These are phyloP conservation scores for Fusarium beomiforme DNA, from an alignment of 2,329 filamentous ascomycete genomes.

Conservation along the genomic window DNA sequence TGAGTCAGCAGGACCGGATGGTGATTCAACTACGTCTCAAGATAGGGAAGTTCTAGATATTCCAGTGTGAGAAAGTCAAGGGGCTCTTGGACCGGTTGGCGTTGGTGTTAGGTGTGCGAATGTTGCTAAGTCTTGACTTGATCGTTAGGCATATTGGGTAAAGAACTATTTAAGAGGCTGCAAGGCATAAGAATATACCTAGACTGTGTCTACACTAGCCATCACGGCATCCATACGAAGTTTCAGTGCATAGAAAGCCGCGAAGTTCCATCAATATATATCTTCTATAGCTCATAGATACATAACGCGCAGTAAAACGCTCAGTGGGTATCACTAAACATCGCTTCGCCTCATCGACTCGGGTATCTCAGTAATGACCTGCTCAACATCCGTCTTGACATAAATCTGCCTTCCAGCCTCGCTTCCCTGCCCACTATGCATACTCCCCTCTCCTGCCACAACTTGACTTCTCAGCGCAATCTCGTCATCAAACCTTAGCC, in stretches of 20 bases:
- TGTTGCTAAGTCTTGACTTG: background rate
- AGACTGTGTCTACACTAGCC: too few relatives aligned
- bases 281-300: too few relatives aligned
- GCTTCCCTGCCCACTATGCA: background rate
- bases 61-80: rapidly evolving
- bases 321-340: background rate
- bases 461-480: slow-evolving; percentile 8
- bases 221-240: too few relatives aligned
- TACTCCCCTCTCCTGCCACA: slow-evolving; percentile 3
- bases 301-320: background rate
- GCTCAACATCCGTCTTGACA: slow-evolving; percentile 19
- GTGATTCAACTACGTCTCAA: background rate
- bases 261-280: too few relatives aligned
- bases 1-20: background rate
- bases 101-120: background rate
- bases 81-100: background rate
- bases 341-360: background rate
- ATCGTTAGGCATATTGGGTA: too few relatives aligned
- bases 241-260: too few relatives aligned
- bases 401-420: slow-evolving; percentile 1
- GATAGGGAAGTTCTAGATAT: rapidly evolving
- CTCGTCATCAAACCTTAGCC: slow-evolving; percentile 1
- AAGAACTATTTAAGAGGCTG: too few relatives aligned
- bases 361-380: background rate
- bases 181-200: too few relatives aligned